These are phyloP conservation scores for Limonomyces culmigenus DNA, from an alignment of 1,284 basidiomycete genomes.

Conservation along the genomic window DNA sequence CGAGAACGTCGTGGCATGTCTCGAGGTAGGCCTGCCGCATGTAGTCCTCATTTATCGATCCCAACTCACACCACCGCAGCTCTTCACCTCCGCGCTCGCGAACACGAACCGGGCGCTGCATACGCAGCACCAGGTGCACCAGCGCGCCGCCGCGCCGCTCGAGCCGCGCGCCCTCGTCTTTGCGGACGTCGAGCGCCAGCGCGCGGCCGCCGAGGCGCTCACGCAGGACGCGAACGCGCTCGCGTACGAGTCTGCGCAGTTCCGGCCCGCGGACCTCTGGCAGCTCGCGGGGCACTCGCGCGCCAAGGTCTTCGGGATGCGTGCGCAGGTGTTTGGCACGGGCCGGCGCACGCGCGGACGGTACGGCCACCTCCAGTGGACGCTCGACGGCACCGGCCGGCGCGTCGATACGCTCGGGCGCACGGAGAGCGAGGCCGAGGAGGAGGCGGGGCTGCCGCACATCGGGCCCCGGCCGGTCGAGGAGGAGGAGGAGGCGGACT, in stretches of 20 bases:
- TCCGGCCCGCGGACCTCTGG: constrained; percentile 47
- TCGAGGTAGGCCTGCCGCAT: constrained; percentile 17
- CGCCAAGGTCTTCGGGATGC: constrained; percentile 39
- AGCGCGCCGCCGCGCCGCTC: constrained; percentile 25
- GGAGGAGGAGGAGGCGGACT: constrained; percentile 32
- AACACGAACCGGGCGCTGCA: constrained; percentile 35
- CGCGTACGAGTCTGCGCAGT: constrained; percentile 53
- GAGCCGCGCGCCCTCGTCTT: constrained; percentile 27
- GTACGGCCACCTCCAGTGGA: constrained; percentile 52
- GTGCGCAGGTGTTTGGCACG: constrained; percentile 38
- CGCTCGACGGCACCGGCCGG: constrained; percentile 38
- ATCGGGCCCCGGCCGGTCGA: constrained; percentile 14
- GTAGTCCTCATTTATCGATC: background rate
- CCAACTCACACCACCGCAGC: constrained; percentile 13
- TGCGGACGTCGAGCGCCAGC: constrained; percentile 30
- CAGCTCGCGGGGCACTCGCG: constrained; percentile 42
- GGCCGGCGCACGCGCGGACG: constrained; percentile 26
- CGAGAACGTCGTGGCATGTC: constrained; percentile 21
- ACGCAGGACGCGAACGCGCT: constrained; percentile 50
- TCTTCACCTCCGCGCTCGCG: constrained; percentile 33
- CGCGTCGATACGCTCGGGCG: constrained; percentile 49
- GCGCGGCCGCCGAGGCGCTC: constrained; percentile 29
- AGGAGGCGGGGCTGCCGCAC: constrained; percentile 34
- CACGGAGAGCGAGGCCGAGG: constrained; percentile 60
- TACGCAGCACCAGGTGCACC: constrained; percentile 35